Base-by-base conservation (phyloP, 1,284 basidiomycete species). In the Rhodotorula sp. region DNA sequence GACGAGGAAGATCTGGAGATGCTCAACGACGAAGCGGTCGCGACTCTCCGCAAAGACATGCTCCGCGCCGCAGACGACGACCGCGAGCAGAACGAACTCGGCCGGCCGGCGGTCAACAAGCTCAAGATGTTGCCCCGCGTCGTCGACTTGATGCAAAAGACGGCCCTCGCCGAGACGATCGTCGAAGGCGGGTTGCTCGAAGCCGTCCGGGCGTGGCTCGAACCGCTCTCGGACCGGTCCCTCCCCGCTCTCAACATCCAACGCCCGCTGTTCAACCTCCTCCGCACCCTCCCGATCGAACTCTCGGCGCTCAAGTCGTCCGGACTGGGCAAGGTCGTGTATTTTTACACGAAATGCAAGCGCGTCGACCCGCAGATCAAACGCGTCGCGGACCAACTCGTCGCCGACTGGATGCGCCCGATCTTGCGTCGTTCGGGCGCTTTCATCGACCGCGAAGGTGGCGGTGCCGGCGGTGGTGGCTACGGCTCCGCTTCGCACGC, bases 221-320 rank as follows among this genome's bases (percentile, higher is more conserved):
- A 99, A 79, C 95, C 97, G 1, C 87, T 98, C 16, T 91, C 90
- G 0, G 94, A 97, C 83, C 87, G 87, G 63, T 95, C 93, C 2
- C 86, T 99, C 8, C 95, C 97, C 0, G 93, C 93, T 4, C 87
- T 98, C 65, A 97, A 95, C 81, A 97, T 99, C 78, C 95, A 98
- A 80, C 89, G 89, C 65, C 91, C 95, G 67, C 88, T 99, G 76
- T 95, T 99, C 81, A 86, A 88, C 56, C 87, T 90, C 64, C 84
- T 99, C 31, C 86, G 85, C 70, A 91, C 90, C 76, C 93, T 98
- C 90, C 90, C 91, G 77, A 94, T 98, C 78, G 95, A 98, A 82
- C 90, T 89, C 26, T 84, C 89, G 62, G 92, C 92, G 21, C 88
- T 99, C 77, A 95, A 95, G 81, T 93, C 95, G 81, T 92, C 91